Conservation (phyloP, 2,329 filamentous ascomycete genomes). For the Arthrobotrys pseudoclavata region DNA sequence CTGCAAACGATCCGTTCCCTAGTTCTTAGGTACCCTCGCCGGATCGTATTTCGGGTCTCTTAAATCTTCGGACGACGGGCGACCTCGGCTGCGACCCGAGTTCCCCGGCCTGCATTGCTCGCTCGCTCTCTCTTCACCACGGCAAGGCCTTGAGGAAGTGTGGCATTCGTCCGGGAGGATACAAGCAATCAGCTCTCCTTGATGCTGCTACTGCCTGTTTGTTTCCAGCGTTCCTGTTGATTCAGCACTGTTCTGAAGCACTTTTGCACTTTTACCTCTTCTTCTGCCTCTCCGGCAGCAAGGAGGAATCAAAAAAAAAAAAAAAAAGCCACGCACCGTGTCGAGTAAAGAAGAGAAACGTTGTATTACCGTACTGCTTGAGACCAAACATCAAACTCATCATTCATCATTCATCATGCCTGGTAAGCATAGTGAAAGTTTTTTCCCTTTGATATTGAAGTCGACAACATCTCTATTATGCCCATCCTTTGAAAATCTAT, state of each 20-base stretch:
- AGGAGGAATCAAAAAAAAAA: slow-evolving; percentile 33
- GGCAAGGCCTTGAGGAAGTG: slow-evolving; percentile 8
- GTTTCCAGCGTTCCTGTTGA: slow-evolving; percentile 57
- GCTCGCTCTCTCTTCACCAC: slow-evolving; percentile 3
- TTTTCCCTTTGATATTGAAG: slow-evolving; percentile 48
- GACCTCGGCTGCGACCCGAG: slow-evolving; percentile 25
- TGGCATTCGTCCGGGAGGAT: slow-evolving; percentile 33
- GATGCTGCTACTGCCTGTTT: slow-evolving; percentile 45
- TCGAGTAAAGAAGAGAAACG: slow-evolving; percentile 41
- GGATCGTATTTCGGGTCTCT: background rate
- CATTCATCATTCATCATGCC: slow-evolving; percentile 69
- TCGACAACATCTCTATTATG: slow-evolving; percentile 27
- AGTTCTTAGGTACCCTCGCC: background rate
- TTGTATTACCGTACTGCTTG: slow-evolving; percentile 63
- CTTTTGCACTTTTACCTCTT: slow-evolving; percentile 18
- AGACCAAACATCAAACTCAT: slow-evolving; percentile 52
- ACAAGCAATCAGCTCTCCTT: slow-evolving; percentile 46
- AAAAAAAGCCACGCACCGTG: slow-evolving; percentile 63
- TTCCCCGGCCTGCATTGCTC: slow-evolving; percentile 14
- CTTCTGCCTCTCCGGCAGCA: slow-evolving; percentile 50
- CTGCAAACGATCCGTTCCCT: background rate
- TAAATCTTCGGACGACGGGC: slow-evolving; percentile 6
- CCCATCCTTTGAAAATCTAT: slow-evolving; percentile 25
- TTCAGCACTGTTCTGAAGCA: slow-evolving; percentile 21
- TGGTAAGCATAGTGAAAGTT: slow-evolving; percentile 71